These are phyloP conservation scores for Keithomyces neogunnii DNA, from an alignment of 2,329 filamentous ascomycete species.

Conservation along the genomic window DNA sequence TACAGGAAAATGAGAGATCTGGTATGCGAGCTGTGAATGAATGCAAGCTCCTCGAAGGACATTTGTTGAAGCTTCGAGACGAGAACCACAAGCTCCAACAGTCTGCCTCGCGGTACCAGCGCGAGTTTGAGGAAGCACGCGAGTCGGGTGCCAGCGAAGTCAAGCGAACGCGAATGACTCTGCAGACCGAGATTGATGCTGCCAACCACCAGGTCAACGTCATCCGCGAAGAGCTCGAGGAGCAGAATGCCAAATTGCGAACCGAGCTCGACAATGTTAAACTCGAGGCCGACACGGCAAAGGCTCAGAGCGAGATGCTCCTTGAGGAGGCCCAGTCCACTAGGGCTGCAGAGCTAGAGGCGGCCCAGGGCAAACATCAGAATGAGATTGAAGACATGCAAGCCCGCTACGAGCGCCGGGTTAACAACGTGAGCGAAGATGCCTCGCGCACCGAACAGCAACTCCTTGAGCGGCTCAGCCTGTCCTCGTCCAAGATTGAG, in stretches of 20 bases:
- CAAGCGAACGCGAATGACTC: slow-evolving; percentile 66
- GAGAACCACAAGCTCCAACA: slow-evolving; percentile 69
- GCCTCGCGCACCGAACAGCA: slow-evolving; percentile 72
- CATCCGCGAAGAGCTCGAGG: slow-evolving; percentile 73
- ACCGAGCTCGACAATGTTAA: slow-evolving; percentile 68
- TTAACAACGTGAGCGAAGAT: slow-evolving; percentile 71
- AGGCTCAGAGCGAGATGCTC: slow-evolving; percentile 74
- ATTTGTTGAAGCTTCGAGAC: slow-evolving; percentile 48
- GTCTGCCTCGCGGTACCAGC: slow-evolving; percentile 59
- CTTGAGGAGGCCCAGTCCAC: slow-evolving; percentile 71
- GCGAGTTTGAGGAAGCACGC: slow-evolving; percentile 76
- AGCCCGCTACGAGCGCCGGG: slow-evolving; percentile 63
- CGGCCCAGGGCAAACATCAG: slow-evolving; percentile 50
- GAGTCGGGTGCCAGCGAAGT: slow-evolving; percentile 74
- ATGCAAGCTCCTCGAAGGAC: slow-evolving; percentile 48
- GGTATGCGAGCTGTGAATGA: slow-evolving; percentile 57
- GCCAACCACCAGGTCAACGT: slow-evolving; percentile 82
- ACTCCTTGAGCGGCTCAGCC: slow-evolving; percentile 68
- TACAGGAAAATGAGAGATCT: slow-evolving; percentile 56
- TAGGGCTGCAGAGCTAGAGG: slow-evolving; percentile 48
- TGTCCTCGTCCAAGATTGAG: slow-evolving; percentile 77
- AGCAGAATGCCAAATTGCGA: slow-evolving; percentile 64
- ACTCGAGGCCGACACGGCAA: slow-evolving; percentile 72
- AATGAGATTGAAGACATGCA: slow-evolving; percentile 67
- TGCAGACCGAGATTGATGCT: slow-evolving; percentile 75